Base-by-base conservation (phyloP, 805 yeast genomes). In the Blastobotrys robertii region DNA sequence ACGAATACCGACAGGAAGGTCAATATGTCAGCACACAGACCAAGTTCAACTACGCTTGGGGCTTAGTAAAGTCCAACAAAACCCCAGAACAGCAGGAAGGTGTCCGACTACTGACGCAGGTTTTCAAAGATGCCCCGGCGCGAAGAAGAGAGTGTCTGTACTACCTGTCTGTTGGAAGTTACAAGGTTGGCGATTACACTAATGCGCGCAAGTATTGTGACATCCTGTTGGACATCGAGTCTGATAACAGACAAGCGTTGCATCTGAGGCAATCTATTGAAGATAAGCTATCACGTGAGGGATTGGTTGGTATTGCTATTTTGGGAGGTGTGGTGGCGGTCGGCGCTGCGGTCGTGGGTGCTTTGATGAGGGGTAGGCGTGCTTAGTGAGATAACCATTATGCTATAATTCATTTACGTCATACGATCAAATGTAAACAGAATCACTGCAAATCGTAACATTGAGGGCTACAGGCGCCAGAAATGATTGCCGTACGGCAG, bases 11-110 rank as follows among this genome's bases (percentile, higher is more conserved):
- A 22, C 69, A 81, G 1, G 97, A 92, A 59, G 79, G 83, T 29
- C 94, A 92, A 4, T 68, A 73, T 33, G 87, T 85, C 0, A 72
- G 88, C 0, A 72, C 84, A 0, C 97, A 87, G 60, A 81, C 96
- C 2, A 75, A 79, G 45, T 92, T 92, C 72, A 92, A 94, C 63
- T 84, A 84, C 54, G 94, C 97, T 0, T 92, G 99, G 98, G 98
- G 94, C 3, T 68, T 92, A 40, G 76, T 94, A 49, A 88, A 86
- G 60, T 79, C 94, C 1, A 58, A 62, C 40, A 69, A 71, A 39
- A 67, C 69, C 15, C 71, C 68, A 33, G 81, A 84, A 48, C 94
- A 84, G 56, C 72, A 81, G 52, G 70, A 81, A 40, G 99, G 97
- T 0, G 77, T 92, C 12, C 79, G 76, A 43, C 69, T 90, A 25